Evolutionary conservation across 306 rosid genomes (phyloP), one percentile per base, ranked within the genome.

Genomic region (Clitoria ternatea): DNA sequence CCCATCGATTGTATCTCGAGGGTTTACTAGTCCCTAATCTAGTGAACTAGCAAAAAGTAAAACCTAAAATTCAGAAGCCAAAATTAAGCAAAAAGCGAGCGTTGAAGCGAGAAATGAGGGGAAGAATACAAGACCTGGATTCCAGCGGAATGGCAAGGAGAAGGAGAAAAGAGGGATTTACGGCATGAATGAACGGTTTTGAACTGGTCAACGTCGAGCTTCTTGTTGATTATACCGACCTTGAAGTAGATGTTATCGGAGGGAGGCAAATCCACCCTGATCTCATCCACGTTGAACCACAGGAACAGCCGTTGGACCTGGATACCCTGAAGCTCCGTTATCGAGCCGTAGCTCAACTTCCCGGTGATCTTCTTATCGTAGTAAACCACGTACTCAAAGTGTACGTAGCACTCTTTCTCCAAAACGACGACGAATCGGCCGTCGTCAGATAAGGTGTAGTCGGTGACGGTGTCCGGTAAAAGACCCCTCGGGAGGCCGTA

Each of bases 201-300:
- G 77, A 95, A 95, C 84, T 95, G 97, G 55, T 82, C 84, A 33
- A 91, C 22, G 45, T 72, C 83, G 6, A 95, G 97, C 81, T 78
- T 87, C 90, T 91, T 95, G 77, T 95, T 95, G 52, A 91, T 82
- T 48, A 91, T 45, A 0, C 97, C 99, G 3, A 95, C 96, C 26
- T 84, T 90, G 70, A 95, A 91, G 76, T 95, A 95, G 47, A 95
- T 95, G 8, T 54, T 78, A 30, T 76, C 72, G 0, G 97, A 83
- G 2, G 99, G 96, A 9, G 99, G 97, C 85, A 92, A 87, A 89
- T 89, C 99, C 66, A 95, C 96, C 55, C 82, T 78, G 86, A 95
- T 95, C 89, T 95, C 93, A n/a, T 85, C 90, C 0, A 95, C 96
- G 53, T 79, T 78, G 61, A 91, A 75, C 97, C 99, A 95, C 2